phyloP scores from a whole-genome alignment of 257 asterid species.

The Leptodermis oblonga region DNA sequence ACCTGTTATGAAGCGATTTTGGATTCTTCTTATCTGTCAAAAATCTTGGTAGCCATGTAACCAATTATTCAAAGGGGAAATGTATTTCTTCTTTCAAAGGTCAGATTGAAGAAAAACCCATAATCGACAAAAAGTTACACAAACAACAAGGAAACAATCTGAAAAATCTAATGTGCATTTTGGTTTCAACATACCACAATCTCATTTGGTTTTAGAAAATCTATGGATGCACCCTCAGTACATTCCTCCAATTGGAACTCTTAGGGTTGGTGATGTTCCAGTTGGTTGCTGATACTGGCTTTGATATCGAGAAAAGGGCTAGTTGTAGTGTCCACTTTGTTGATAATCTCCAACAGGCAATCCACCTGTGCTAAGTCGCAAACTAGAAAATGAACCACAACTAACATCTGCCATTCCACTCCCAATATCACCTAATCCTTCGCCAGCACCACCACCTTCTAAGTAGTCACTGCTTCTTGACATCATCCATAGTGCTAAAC shows the following conservation, averaged over 20 bases:
- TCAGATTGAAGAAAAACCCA: background rate
- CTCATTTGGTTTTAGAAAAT: constrained; percentile 43
- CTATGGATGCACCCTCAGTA: constrained; percentile 68
- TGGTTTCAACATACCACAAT: background rate
- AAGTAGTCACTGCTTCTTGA: too few species aligned
- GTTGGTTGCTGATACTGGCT: constrained; percentile 51
- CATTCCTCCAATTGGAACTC: constrained; percentile 61
- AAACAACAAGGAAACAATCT: background rate
- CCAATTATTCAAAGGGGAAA: too few species aligned
- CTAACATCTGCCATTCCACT: constrained; percentile 34
- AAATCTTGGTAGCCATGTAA: too few species aligned
- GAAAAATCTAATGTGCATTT: background rate
- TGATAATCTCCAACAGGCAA: constrained; percentile 49
- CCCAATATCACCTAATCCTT: constrained; percentile 18
- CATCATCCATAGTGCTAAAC: too few species aligned
- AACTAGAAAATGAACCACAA: constrained; percentile 51
- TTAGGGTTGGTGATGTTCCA: constrained; percentile 46
- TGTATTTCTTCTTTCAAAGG: too few species aligned
- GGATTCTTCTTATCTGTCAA: too few species aligned
- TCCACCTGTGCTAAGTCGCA: constrained; percentile 52
- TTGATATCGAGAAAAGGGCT: constrained; percentile 49
- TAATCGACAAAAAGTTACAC: background rate
- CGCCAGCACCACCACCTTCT: constrained; percentile 22
- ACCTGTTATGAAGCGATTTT: too few species aligned
- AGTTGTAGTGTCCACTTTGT: constrained; percentile 40